Evolutionary conservation across 1,139 yeast species (phyloP), one percentile per base, ranked within the genome.

Genomic region (Candida sp.): DNA sequence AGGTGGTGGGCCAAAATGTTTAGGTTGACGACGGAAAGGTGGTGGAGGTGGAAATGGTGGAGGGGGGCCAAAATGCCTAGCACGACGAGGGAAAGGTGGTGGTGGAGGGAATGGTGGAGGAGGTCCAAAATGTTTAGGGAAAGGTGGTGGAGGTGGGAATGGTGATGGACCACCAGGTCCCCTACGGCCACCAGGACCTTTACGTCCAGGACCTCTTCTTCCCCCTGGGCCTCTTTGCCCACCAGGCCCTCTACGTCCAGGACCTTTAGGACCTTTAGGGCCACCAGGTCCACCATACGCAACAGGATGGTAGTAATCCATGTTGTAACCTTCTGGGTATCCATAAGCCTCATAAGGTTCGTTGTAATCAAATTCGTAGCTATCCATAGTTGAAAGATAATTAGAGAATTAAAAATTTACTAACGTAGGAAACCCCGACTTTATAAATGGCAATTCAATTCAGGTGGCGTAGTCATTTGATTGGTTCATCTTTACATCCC

Each of bases 71-170:
- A 15, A 15, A 15, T 15, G 19, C 19, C 19, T 15, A 15, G 19
- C 19, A 15, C 19, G 19, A 15, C 19, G 19, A 15, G 19, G 19
- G 19, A 15, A 15, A 9, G 46, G 37, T 5, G 38, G 35, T 12
- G 52, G 47, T 15, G 45, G 33, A 5, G 34, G 22, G 15, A 25
- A 27, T 7, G 49, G 45, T 33, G 47, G 36, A 2, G 41, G 35
- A 6, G 47, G 47, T 25, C 40, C 46, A 19, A 59, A 37, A 35
- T 56, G 58, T 11, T 11, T 11, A 8, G 7, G 7, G 11, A 7
- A 7, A 7, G 2, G 11, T 25, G 7, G 11, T 7, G 29, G 29
- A 25, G 29, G 29, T 11, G 11, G 11, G 7, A 7, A 8, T 8
- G 29, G 29, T 8, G 29, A 3, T 25, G 11, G 11, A 8, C 29